Conservation (phyloP, 2,329 filamentous ascomycete genomes). For the Hansfordia pulvinata region DNA sequence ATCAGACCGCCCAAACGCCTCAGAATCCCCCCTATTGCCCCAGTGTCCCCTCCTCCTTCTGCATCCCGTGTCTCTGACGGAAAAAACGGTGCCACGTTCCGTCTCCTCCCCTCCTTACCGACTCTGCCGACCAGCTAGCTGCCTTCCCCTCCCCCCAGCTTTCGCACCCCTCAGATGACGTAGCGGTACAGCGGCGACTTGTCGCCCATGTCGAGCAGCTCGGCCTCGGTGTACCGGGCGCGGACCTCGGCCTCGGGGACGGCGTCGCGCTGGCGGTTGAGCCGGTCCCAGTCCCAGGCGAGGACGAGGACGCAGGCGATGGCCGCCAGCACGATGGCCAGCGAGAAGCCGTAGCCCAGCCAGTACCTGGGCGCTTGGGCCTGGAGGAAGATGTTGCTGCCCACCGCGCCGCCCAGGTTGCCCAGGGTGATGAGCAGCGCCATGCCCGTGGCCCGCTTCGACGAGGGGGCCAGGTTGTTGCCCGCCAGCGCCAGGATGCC, state of each 20-base stretch:
- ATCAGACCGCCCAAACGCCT: too few species aligned
- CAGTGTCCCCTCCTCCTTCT: too few species aligned
- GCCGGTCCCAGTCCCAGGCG: conserved; percentile 9
- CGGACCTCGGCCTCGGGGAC: conserved; percentile 3
- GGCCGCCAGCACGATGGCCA: conserved; percentile 16
- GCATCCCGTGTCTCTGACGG: too few species aligned
- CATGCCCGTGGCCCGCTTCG: conserved; percentile 54
- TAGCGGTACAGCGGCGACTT: conserved; percentile 5
- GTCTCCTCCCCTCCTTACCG: too few species aligned
- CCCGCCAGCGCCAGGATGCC: conserved; percentile 69
- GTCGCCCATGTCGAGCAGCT: conserved; percentile 6
- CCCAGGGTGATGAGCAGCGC: conserved; percentile 50
- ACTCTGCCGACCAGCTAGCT: too few species aligned
- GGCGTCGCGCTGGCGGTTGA: conserved; percentile 3
- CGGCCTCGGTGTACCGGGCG: conserved; percentile 3
- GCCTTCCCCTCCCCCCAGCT: too few species aligned
- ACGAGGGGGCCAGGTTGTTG: conserved; percentile 58
- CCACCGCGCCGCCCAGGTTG: conserved; percentile 50
- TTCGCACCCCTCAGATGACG: too few species aligned
- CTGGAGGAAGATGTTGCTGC: conserved; percentile 56
- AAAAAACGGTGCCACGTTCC: too few species aligned
- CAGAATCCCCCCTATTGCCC: too few species aligned
- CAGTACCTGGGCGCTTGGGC: conserved; percentile 32
- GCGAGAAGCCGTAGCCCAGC: conserved; percentile 27
- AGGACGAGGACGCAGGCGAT: conserved; percentile 16